Conservation (phyloP, 495 filamentous ascomycete genomes). For the Letharia lupina region DNA sequence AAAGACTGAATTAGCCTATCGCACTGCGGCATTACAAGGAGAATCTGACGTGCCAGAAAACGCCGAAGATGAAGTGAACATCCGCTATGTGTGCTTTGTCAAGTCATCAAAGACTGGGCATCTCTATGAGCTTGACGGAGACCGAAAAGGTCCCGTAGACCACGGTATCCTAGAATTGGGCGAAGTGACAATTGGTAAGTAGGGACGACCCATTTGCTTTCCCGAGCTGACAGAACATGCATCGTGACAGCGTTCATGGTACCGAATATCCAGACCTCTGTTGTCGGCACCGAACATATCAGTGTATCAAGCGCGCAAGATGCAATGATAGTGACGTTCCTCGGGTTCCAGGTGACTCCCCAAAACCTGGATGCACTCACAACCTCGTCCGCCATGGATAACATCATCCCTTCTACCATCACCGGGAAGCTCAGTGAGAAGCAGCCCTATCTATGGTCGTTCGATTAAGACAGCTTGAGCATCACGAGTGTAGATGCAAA, state of each 20-base stretch:
- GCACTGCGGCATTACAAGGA: conserved; percentile 5
- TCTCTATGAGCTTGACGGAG: neutral
- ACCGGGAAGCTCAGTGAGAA: conserved; percentile 21
- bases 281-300: neutral
- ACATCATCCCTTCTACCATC: conserved; percentile 23
- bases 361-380: neutral
- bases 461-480: conserved; percentile 18
- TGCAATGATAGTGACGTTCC: neutral
- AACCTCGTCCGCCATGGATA: neutral
- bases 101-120: neutral
- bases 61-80: conserved; percentile 7
- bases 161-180: too few species aligned
- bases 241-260: neutral
- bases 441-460: conserved; percentile 19
- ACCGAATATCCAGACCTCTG: neutral
- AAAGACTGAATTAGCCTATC: conserved; percentile 5
- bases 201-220: neutral
- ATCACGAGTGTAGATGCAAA: conserved; percentile 3
- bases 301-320: neutral
- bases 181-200: conserved; percentile 5
- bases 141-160: neutral
- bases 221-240: neutral
- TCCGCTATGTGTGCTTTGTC: conserved; percentile 16
- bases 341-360: neutral
- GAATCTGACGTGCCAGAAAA: conserved; percentile 7